Evolutionary conservation across 2,329 filamentous ascomycete genomes (phyloP).

Genomic region (Trichoderma harzianum): DNA sequence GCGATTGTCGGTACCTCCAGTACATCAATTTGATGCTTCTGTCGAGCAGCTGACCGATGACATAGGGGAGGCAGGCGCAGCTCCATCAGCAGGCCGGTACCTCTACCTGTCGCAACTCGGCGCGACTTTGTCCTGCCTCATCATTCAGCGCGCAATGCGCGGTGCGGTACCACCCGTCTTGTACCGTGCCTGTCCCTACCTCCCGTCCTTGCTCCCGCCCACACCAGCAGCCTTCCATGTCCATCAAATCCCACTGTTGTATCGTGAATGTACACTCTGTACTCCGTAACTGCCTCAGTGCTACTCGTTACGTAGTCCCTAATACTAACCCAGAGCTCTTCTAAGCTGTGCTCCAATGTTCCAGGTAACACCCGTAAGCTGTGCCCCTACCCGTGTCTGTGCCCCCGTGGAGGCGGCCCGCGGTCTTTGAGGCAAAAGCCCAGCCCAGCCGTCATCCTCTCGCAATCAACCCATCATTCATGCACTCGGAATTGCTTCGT

Average conservation of each 20-base stretch:
- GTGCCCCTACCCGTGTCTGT: not conserved
- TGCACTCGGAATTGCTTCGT: not conserved
- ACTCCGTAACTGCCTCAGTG: not conserved
- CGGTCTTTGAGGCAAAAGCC: not conserved
- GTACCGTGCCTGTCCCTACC: constrained; percentile 4
- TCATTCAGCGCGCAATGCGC: not conserved
- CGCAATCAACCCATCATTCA: not conserved
- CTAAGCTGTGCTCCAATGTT: not conserved
- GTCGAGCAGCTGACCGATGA: not conserved
- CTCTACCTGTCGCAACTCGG: not conserved
- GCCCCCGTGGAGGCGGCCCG: not conserved
- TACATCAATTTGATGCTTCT: not conserved
- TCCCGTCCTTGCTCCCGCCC: not conserved
- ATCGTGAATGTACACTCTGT: not conserved
- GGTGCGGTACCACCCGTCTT: not conserved
- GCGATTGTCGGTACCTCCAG: not conserved
- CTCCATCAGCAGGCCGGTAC: not conserved
- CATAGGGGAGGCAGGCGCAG: not conserved
- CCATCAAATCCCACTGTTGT: not conserved
- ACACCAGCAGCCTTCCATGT: not conserved
- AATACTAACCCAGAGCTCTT: not conserved
- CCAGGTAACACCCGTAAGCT: not conserved
- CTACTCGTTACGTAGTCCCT: too few relatives aligned
- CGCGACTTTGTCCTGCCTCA: not conserved
- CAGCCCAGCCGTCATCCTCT: not conserved